A percentile compares a stretch with the other conserved stretches of the same genome.
These are phyloP conservation scores for Colletotrichum truncatum DNA, from an alignment of 2,329 filamentous ascomycete genomes.

Conservation along the genomic window DNA sequence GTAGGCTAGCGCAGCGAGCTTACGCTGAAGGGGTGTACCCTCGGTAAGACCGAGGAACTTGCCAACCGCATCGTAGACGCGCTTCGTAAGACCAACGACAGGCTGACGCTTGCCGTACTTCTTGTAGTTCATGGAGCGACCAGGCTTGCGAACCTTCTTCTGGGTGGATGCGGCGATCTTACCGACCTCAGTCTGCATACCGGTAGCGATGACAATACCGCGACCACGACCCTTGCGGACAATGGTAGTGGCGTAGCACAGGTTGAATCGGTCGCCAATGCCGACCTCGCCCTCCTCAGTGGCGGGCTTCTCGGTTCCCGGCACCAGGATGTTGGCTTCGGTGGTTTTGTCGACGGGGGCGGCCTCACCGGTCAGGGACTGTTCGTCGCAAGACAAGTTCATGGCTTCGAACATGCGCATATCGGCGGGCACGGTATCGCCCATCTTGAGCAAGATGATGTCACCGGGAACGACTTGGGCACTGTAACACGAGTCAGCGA, in stretches of 20 bases:
- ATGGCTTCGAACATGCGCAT: slow-evolving; percentile 76
- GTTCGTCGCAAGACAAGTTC: slow-evolving; percentile 84
- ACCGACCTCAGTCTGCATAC: slow-evolving; percentile 77
- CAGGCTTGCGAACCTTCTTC: slow-evolving; percentile 64
- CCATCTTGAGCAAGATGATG: slow-evolving; percentile 72
- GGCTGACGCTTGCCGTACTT: slow-evolving; percentile 63
- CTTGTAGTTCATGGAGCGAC: slow-evolving; percentile 60
- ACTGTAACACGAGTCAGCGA: slow-evolving; percentile 44
- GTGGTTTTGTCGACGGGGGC: slow-evolving; percentile 74
- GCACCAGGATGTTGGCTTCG: slow-evolving; percentile 55
- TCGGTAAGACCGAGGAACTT: slow-evolving; percentile 69
- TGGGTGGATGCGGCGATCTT: slow-evolving; percentile 69
- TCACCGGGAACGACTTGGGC: slow-evolving; percentile 77
- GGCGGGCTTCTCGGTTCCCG: slow-evolving; percentile 56
- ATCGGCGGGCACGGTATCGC: slow-evolving; percentile 80
- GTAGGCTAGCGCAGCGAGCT: slow-evolving; percentile 80
- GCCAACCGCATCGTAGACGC: slow-evolving; percentile 58
- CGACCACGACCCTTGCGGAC: slow-evolving; percentile 78
- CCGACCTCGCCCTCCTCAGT: slow-evolving; percentile 61
- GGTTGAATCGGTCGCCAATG: slow-evolving; percentile 78
- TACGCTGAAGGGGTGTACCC: slow-evolving; percentile 82
- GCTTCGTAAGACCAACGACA: slow-evolving; percentile 55
- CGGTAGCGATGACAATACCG: slow-evolving; percentile 77
- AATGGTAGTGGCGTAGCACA: slow-evolving; percentile 78
- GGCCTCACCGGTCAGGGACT: slow-evolving; percentile 80